phyloP scores from a whole-genome alignment of 768 basidiomycete species.

The Kwoniella sp. region DNA sequence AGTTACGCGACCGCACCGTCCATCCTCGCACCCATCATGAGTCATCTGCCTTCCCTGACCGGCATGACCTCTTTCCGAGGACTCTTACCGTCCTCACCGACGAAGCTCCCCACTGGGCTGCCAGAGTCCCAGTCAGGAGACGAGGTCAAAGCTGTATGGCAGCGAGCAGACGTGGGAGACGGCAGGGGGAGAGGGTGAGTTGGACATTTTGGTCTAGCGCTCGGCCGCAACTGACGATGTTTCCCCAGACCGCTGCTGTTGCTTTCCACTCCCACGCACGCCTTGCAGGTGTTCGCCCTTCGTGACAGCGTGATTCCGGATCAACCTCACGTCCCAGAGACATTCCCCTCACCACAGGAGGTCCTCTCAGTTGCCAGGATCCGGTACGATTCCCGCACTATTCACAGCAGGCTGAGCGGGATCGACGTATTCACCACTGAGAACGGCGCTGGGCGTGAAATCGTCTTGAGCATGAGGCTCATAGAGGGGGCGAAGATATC shows the following conservation, averaged over 20 bases:
- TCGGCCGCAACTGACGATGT: background rate
- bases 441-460: too few species aligned
- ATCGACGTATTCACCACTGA: too few species aligned
- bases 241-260: conserved; percentile 21
- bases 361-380: conserved; percentile 23
- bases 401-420: too few species aligned
- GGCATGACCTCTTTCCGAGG: conserved; percentile 25
- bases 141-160: conserved; percentile 18
- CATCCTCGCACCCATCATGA: conserved; percentile 26
- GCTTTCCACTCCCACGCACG: conserved; percentile 6
- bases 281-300: conserved; percentile 31
- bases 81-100: conserved; percentile 27
- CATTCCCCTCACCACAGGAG: conserved; percentile 30
- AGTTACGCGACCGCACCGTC: conserved; percentile 9
- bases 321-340: conserved; percentile 29
- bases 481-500: background rate
- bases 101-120: background rate
- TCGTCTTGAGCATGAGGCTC: conserved; percentile 1
- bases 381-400: conserved; percentile 7
- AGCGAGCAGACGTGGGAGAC: conserved; percentile 26
- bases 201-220: background rate
- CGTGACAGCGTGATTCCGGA: conserved; percentile 12
- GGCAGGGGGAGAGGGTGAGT: conserved; percentile 30
- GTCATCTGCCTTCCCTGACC: conserved; percentile 18
- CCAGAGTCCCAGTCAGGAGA: background rate